Conservation (phyloP, 192 early-diverging fungal species). For the Phlyctochytrium planicorne region DNA sequence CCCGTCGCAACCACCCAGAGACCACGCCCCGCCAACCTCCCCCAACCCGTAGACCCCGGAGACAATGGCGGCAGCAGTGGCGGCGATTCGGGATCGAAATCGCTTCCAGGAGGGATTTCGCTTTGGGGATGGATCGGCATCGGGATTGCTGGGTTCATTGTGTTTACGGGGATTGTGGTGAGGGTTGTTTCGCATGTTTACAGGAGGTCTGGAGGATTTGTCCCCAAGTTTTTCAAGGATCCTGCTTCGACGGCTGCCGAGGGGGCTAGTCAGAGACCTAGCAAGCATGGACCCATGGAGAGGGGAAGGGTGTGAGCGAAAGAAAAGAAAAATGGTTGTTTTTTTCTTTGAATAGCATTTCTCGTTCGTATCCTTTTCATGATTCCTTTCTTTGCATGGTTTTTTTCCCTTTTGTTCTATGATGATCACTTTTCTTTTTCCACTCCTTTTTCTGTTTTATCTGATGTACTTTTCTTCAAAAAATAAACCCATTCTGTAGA, state of each 20-base stretch:
- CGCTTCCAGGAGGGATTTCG: not conserved
- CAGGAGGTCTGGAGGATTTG: not conserved
- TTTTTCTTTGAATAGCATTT: no score
- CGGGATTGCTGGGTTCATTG: not conserved
- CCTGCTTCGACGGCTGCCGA: not conserved
- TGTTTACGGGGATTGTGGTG: conserved; percentile 1
- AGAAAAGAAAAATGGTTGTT: no score
- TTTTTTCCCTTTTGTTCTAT: no score
- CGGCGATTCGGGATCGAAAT: not conserved
- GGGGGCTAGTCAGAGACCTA: not conserved
- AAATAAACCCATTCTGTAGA: no score
- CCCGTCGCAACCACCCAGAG: not conserved
- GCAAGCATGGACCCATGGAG: not conserved
- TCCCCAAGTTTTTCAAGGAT: not conserved
- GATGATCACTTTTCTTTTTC: no score
- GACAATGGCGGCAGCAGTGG: not conserved
- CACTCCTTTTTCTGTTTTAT: no score
- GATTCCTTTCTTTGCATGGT: no score
- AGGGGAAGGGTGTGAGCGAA: no score
- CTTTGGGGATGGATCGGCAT: conserved; percentile 1
- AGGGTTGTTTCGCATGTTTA: not conserved
- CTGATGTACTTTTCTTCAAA: no score
- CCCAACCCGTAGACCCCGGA: no score
- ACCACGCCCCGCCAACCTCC: not conserved
- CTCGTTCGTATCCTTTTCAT: no score